Percentiles rank a stretch among this genome's conserved stretches.
These are phyloP conservation scores for Rhinocladiella similis DNA, from an alignment of 2,329 filamentous ascomycete species.

Conservation along the genomic window DNA sequence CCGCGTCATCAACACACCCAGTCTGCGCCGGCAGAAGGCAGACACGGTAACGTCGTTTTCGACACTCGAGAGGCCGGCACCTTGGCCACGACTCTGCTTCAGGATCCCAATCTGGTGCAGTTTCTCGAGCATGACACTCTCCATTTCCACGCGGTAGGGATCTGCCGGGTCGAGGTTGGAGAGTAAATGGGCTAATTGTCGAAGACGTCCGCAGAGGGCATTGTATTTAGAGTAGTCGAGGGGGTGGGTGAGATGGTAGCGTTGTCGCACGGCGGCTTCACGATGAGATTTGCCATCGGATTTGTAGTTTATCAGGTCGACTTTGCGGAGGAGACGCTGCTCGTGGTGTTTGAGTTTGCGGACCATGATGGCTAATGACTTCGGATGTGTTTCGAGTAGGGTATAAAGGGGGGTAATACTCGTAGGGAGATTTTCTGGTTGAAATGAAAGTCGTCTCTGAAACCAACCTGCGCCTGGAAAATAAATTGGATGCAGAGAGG, in stretches of 20 bases:
- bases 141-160: conserved; percentile 76
- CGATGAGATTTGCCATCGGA: conserved; percentile 77
- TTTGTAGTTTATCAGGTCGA: conserved; percentile 94
- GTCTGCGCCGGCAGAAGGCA: conserved; percentile 77
- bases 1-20: conserved; percentile 89
- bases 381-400: background rate
- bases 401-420: background rate
- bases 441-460: background rate
- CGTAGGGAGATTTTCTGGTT: background rate
- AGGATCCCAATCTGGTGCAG: conserved; percentile 90
- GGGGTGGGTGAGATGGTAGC: conserved; percentile 89
- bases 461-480: too few relatives aligned
- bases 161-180: conserved; percentile 77
- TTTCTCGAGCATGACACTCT: conserved; percentile 85
- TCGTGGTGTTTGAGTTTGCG: conserved; percentile 96
- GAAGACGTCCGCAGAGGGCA: conserved; percentile 73
- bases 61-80: conserved; percentile 67
- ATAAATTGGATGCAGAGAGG: too few relatives aligned
- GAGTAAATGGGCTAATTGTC: conserved; percentile 86
- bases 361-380: conserved; percentile 64
- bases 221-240: conserved; percentile 76
- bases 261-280: conserved; percentile 73
- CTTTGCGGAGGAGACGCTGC: conserved; percentile 85
- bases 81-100: conserved; percentile 71
- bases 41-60: conserved; percentile 88